phyloP scores from a whole-genome alignment of 192 early-diverging fungal genomes.

The Diversispora eburnea region DNA sequence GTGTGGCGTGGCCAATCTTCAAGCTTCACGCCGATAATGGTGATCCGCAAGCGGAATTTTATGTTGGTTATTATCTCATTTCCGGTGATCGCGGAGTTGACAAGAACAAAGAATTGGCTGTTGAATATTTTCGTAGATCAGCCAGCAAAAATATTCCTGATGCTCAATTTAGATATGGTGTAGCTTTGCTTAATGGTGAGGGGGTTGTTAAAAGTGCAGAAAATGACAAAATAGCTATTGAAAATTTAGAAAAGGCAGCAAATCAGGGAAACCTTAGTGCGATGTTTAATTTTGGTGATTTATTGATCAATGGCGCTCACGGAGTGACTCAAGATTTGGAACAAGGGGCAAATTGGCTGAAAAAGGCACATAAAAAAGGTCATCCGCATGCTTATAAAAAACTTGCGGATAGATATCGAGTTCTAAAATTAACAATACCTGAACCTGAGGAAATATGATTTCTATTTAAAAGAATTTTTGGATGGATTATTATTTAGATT shows the following conservation, averaged over 20 bases:
- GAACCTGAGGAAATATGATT: background rate
- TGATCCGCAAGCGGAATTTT: background rate
- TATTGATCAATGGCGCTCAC: slow-evolving; percentile 14
- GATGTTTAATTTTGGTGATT: slow-evolving; percentile 17
- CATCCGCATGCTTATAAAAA: slow-evolving; percentile 13
- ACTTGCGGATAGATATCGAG: background rate
- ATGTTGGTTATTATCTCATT: slow-evolving; percentile 12
- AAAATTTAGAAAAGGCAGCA: slow-evolving; percentile 16
- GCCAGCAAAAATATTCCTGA: background rate
- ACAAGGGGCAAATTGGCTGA: background rate
- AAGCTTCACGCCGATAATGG: background rate
- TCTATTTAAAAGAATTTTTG: no score
- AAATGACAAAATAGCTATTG: background rate
- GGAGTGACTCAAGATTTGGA: background rate
- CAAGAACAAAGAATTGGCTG: background rate
- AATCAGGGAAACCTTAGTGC: background rate
- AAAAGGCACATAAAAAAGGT: background rate
- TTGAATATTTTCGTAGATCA: background rate
- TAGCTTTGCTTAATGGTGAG: background rate
- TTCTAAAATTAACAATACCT: background rate
- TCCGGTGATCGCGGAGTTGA: background rate
- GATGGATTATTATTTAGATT: no score
- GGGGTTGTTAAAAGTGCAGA: background rate
- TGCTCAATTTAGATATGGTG: slow-evolving; percentile 4
- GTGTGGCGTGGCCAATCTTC: background rate